Conservation (phyloP, 2,329 filamentous ascomycete species). For the Aspergillus sp. region DNA sequence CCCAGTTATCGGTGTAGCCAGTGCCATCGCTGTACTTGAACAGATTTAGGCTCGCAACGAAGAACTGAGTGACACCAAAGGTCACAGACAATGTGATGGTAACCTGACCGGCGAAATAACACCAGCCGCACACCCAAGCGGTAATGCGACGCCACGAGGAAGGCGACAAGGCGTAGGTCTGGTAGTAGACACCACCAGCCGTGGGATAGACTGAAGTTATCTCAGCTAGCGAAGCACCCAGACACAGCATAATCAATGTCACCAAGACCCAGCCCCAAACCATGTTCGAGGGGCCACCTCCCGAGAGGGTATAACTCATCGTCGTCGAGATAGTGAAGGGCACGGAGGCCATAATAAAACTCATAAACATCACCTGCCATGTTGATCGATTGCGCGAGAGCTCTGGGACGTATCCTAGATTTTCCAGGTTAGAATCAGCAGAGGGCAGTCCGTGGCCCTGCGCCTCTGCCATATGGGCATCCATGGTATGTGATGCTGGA, state of each 20-base stretch:
- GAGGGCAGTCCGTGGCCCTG: constrained; percentile 1
- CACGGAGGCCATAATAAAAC: constrained; percentile 64
- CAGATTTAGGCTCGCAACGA: constrained; percentile 49
- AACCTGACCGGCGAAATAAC: constrained; percentile 70
- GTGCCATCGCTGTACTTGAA: constrained; percentile 42
- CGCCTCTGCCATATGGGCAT: background rate
- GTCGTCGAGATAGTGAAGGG: constrained; percentile 67
- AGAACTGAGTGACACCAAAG: constrained; percentile 56
- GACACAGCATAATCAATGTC: constrained; percentile 52
- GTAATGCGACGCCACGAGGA: constrained; percentile 56
- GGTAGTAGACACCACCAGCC: constrained; percentile 61
- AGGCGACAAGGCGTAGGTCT: constrained; percentile 57
- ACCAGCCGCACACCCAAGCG: constrained; percentile 61
- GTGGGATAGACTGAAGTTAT: constrained; percentile 61
- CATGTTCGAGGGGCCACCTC: constrained; percentile 61
- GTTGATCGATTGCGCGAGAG: constrained; percentile 16
- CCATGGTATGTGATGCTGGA: background rate
- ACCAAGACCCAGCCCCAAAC: constrained; percentile 62
- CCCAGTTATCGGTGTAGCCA: constrained; percentile 47
- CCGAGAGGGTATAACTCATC: constrained; percentile 59
- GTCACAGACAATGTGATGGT: constrained; percentile 68
- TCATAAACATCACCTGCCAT: constrained; percentile 17
- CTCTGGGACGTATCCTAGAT: constrained; percentile 13
- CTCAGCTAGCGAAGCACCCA: constrained; percentile 58
- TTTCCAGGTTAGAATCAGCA: constrained; percentile 12